Evolutionary conservation across 352 stramenopile genomes (phyloP).

Genomic region (Phytophthora colocasiae): DNA sequence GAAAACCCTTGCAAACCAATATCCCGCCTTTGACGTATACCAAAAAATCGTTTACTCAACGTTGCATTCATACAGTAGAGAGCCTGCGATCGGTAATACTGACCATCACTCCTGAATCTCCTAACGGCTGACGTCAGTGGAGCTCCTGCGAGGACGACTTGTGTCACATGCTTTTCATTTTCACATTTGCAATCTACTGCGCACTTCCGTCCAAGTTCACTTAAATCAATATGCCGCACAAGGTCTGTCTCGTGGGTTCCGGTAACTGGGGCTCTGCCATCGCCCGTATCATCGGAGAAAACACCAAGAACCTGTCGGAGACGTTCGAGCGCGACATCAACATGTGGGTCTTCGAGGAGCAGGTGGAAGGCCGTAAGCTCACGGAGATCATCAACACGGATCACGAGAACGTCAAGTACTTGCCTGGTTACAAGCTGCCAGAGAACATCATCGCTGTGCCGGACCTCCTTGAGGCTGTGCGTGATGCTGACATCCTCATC

Average conservation of each 20-base stretch:
- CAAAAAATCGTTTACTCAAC: slow-evolving; percentile 14
- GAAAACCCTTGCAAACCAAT: slow-evolving; percentile 30
- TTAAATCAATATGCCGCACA: slow-evolving; percentile 51
- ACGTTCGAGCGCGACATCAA: slow-evolving; percentile 93
- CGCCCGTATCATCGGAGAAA: slow-evolving; percentile 84
- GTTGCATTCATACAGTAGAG: background rate
- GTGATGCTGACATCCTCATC: slow-evolving; percentile 93
- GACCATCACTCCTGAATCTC: slow-evolving; percentile 9
- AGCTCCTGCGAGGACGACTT: slow-evolving; percentile 1
- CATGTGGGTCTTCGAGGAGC: slow-evolving; percentile 98
- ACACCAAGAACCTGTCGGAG: slow-evolving; percentile 55
- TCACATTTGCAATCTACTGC: slow-evolving; percentile 25
- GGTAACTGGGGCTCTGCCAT: slow-evolving; percentile 88
- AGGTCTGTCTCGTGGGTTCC: slow-evolving; percentile 82
- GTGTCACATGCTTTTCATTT: slow-evolving; percentile 28
- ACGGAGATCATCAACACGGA: slow-evolving; percentile 96
- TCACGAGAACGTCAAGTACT: slow-evolving; percentile 98
- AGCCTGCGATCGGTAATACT: slow-evolving; percentile 19
- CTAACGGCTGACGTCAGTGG: slow-evolving; percentile 25
- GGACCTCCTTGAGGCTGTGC: slow-evolving; percentile 91
- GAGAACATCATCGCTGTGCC: slow-evolving; percentile 94
- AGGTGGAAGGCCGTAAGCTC: slow-evolving; percentile 90
- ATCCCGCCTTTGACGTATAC: slow-evolving; percentile 25
- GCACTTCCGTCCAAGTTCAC: slow-evolving; percentile 3
- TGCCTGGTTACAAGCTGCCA: slow-evolving; percentile 91